Evolutionary conservation across 768 basidiomycete species (phyloP).

Genomic region (Plicaturopsis crispa): DNA sequence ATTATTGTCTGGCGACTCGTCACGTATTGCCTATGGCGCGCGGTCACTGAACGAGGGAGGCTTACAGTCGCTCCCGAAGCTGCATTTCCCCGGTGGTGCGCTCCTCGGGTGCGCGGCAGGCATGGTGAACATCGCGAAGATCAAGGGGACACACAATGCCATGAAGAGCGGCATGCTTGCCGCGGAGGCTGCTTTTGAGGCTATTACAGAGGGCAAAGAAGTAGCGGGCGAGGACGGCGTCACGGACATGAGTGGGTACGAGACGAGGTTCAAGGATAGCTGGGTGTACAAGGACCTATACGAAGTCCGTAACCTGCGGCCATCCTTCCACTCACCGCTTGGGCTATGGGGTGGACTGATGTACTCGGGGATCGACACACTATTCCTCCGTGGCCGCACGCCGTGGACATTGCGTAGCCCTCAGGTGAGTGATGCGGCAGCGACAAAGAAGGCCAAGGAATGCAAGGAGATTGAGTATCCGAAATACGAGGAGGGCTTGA

Average conservation of each 20-base stretch:
- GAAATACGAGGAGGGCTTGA: slow-evolving; percentile 78
- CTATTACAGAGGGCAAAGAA: slow-evolving; percentile 30
- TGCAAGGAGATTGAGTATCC: slow-evolving; percentile 83
- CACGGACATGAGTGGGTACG: slow-evolving; percentile 42
- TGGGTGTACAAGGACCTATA: slow-evolving; percentile 85
- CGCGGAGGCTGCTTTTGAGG: slow-evolving; percentile 77
- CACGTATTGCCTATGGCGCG: slow-evolving; percentile 86
- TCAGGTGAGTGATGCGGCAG: slow-evolving; percentile 50
- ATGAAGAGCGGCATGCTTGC: slow-evolving; percentile 99
- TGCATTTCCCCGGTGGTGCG: slow-evolving; percentile 89
- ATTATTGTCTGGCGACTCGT: slow-evolving; percentile 53
- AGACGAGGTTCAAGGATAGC: slow-evolving; percentile 57
- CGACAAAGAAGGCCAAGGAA: slow-evolving; percentile 60
- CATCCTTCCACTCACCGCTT: slow-evolving; percentile 74
- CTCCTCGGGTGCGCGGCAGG: slow-evolving; percentile 94
- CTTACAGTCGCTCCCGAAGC: slow-evolving; percentile 81
- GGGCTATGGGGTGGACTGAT: slow-evolving; percentile 83
- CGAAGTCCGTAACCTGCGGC: slow-evolving; percentile 88
- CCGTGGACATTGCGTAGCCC: slow-evolving; percentile 89
- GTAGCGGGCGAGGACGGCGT: slow-evolving; percentile 4
- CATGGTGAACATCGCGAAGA: slow-evolving; percentile 94
- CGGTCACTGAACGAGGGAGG: slow-evolving; percentile 91
- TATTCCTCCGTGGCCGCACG: slow-evolving; percentile 75
- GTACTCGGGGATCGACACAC: slow-evolving; percentile 84
- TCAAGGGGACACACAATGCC: slow-evolving; percentile 97